phyloP scores from a whole-genome alignment of 768 basidiomycete genomes.

The Kwoniella botswanensis region DNA sequence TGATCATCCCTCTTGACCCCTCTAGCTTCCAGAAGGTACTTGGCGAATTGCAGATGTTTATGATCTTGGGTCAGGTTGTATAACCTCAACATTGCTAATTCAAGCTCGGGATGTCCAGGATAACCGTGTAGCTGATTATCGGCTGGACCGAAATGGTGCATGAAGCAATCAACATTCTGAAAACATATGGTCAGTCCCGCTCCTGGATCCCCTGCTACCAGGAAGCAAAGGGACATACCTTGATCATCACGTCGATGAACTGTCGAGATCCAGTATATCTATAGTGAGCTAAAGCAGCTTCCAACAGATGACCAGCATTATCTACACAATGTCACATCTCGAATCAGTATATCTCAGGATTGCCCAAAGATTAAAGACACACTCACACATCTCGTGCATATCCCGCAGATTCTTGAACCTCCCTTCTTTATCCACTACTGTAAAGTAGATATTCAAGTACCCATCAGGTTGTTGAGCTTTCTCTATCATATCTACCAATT shows the following conservation, averaged over 20 bases:
- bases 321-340: conserved; percentile 21
- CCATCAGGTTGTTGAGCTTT: conserved; percentile 46
- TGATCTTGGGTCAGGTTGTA: conserved; percentile 34
- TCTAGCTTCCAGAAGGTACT: conserved; percentile 33
- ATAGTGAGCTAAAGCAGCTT: conserved; percentile 41
- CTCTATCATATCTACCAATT: conserved; percentile 40
- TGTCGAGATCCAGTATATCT: conserved; percentile 34
- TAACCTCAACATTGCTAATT: conserved; percentile 41
- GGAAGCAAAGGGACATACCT: too few species aligned
- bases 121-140: conserved; percentile 37
- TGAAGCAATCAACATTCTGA: conserved; percentile 37
- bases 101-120: conserved; percentile 47
- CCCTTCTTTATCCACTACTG: conserved; percentile 36
- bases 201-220: too few species aligned
- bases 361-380: neutral
- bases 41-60: conserved; percentile 36
- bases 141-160: conserved; percentile 30
- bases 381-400: conserved; percentile 47
- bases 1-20: conserved; percentile 36
- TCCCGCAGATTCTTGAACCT: conserved; percentile 43
- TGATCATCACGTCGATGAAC: conserved; percentile 48
- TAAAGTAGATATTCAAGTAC: conserved; percentile 44
- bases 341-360: neutral
- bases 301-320: conserved; percentile 44
- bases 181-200: neutral